Percentiles rank a stretch among this genome's conserved stretches.
phyloP scores from a whole-genome alignment of 2,329 filamentous ascomycete species.

The Aspergillus tamarii region DNA sequence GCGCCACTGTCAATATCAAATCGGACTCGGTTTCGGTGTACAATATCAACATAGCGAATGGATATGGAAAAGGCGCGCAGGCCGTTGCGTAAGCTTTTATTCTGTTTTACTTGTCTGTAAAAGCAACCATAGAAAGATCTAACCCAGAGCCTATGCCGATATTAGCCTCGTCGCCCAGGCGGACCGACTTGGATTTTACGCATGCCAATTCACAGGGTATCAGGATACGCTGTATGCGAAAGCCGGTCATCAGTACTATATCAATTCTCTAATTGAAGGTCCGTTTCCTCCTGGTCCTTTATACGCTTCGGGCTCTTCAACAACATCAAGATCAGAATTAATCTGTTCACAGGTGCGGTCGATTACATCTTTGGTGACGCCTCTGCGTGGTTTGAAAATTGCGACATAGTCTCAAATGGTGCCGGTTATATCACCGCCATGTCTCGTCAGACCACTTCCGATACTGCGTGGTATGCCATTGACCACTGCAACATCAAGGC shows the following conservation, averaged over 20 bases:
- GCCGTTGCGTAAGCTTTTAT: conserved; percentile 34
- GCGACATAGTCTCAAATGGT: conserved; percentile 38
- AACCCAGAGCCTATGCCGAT: not conserved
- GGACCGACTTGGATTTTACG: conserved; percentile 38
- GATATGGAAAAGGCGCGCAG: conserved; percentile 37
- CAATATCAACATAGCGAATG: conserved; percentile 42
- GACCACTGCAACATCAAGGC: conserved; percentile 32
- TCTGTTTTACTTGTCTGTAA: not conserved
- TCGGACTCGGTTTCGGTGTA: conserved; percentile 36
- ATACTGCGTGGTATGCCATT: conserved; percentile 36
- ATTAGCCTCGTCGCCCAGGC: conserved; percentile 32
- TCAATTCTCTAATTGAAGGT: conserved; percentile 37
- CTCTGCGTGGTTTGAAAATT: conserved; percentile 34
- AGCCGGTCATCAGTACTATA: conserved; percentile 38
- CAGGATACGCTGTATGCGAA: conserved; percentile 43
- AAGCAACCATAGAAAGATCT: not conserved
- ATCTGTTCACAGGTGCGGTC: conserved; percentile 28
- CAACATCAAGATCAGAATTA: not conserved
- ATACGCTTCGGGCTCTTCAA: no score
- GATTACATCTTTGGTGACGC: conserved; percentile 43
- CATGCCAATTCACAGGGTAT: conserved; percentile 38
- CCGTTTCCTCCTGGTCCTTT: not conserved
- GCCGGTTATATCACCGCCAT: conserved; percentile 37
- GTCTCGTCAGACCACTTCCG: conserved; percentile 27
- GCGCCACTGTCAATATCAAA: conserved; percentile 35